phyloP scores from a whole-genome alignment of 148 eudicot species.

The Arctostaphylos glauca region DNA sequence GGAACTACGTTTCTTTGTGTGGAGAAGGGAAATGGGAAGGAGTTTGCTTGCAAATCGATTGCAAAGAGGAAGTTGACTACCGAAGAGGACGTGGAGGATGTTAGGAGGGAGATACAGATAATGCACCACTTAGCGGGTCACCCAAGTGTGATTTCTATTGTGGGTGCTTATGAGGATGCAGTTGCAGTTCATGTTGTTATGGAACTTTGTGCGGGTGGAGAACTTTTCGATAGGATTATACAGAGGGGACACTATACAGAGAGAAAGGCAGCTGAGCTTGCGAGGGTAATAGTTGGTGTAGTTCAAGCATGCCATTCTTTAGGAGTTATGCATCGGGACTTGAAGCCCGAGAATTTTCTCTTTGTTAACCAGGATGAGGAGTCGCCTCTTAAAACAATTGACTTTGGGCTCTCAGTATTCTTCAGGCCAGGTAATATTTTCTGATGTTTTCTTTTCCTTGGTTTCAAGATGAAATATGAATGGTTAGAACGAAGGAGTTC shows the following conservation, averaged over 20 bases:
- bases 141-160: constrained; percentile 45
- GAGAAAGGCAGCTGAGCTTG: constrained; percentile 57
- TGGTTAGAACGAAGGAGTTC: not conserved
- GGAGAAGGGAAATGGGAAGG: constrained; percentile 39
- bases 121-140: constrained; percentile 64
- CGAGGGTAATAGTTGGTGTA: constrained; percentile 53
- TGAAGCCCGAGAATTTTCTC: constrained; percentile 62
- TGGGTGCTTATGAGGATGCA: constrained; percentile 60
- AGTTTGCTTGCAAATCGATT: constrained; percentile 52
- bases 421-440: constrained; percentile 44
- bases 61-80: constrained; percentile 56
- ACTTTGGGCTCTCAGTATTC: constrained; percentile 59
- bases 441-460: not conserved
- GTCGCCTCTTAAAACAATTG: constrained; percentile 52
- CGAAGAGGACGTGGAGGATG: constrained; percentile 60
- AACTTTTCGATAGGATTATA: constrained; percentile 57
- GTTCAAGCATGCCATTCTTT: constrained; percentile 57
- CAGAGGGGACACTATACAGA: constrained; percentile 55
- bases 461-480: not conserved
- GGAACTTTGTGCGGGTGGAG: constrained; percentile 61
- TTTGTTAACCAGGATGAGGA: constrained; percentile 48
- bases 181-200: constrained; percentile 54
- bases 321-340: constrained; percentile 59
- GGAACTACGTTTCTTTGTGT: constrained; percentile 50
- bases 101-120: constrained; percentile 59